These are phyloP conservation scores for Lasiodiplodia sp. DNA, from an alignment of 2,329 filamentous ascomycete genomes.

Conservation along the genomic window DNA sequence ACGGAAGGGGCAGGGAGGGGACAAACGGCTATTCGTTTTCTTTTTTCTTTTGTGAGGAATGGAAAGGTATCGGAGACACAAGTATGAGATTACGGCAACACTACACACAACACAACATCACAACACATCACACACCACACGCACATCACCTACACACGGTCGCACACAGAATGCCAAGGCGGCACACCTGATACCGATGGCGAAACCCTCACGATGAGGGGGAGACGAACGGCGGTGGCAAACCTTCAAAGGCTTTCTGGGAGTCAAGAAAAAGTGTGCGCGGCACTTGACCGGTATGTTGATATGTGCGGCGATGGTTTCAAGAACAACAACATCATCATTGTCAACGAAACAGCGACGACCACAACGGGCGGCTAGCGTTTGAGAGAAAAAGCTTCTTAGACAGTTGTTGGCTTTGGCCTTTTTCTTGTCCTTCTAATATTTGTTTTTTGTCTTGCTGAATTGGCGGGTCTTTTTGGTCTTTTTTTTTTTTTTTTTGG, in stretches of 20 bases:
- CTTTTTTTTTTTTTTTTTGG: background rate
- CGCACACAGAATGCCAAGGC: background rate
- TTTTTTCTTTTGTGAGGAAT: conserved; percentile 1
- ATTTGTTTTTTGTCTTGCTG: background rate
- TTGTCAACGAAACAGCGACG: background rate
- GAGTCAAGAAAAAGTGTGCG: background rate
- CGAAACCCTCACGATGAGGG: background rate
- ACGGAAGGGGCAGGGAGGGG: background rate
- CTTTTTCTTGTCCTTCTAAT: background rate
- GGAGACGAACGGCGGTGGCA: background rate
- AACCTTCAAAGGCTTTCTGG: background rate
- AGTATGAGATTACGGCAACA: conserved; percentile 5
- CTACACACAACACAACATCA: background rate
- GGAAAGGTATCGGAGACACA: background rate
- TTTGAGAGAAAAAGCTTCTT: background rate
- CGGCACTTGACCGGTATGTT: background rate
- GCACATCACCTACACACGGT: background rate
- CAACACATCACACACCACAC: background rate
- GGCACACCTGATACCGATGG: background rate
- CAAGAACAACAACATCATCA: background rate
- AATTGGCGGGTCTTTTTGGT: background rate
- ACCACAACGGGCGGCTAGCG: background rate
- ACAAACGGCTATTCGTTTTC: background rate
- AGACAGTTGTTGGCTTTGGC: background rate
- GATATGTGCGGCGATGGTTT: background rate